Base-by-base conservation (phyloP, 495 filamentous ascomycete genomes). In the Penicillium cosmopolitanum region DNA sequence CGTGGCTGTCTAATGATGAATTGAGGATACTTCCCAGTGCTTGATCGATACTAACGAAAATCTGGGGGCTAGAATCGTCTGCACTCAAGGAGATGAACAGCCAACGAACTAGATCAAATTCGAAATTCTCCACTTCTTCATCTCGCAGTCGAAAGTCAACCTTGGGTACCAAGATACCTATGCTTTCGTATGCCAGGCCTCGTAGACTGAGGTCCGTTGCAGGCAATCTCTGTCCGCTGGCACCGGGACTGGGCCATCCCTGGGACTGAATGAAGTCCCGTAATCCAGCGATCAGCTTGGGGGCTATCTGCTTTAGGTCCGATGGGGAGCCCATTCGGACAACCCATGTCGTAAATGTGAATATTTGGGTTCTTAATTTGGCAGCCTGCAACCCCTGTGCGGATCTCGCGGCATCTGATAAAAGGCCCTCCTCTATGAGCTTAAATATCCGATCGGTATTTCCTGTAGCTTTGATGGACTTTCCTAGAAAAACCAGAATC, bases 11-110 rank as follows among this genome's bases (percentile, higher is more conserved):
- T 25, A 82, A 65, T 51, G 87, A 85, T 10, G 82, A 83, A 48
- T 82, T 80, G 19, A 93, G 70, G 44, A 97, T 82, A 53, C 87
- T 92, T 43, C 91, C 91, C 2, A 98, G 76, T 5, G 93, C 89
- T 53, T 93, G 91, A 64, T 97, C 93, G 44, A 97, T 89, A 70
- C 91, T 95, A 55, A 96, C 86, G 23, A 88, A 88, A 16, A 94
- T 85, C 10, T 86, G 84, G 13, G 87, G 84, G 0, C 87, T 83
- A 6, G 85, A 91, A 3, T 86, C 83, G 66, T 98, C 93, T 61
- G 90, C 87, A 53, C 85, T 84, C n/a, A 98, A 77, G 5, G 90
- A 89, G 28, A 79, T 82, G 69, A 98, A 91, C 34, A 96, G 82
- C 89, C 89, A 96, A 50, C 82, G 78, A 3, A 94, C 80, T 1